Conservation (phyloP, 2,329 filamentous ascomycete genomes). For the Aspergillus texensis region DNA sequence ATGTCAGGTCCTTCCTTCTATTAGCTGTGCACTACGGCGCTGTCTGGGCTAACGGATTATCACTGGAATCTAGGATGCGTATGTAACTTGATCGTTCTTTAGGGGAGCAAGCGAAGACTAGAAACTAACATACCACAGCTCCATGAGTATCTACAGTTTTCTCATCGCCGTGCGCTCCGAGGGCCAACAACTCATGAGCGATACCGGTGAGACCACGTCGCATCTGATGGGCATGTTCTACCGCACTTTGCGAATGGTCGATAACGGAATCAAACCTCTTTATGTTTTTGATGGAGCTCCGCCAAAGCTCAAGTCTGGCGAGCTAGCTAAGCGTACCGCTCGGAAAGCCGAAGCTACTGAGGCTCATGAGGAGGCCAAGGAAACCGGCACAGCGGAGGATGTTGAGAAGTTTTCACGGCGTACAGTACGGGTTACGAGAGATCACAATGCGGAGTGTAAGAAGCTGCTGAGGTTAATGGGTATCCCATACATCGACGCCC, state of each 20-base stretch:
- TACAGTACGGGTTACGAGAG: slow-evolving; percentile 90
- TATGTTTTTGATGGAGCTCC: slow-evolving; percentile 98
- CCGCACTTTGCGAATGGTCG: slow-evolving; percentile 94
- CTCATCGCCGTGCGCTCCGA: slow-evolving; percentile 96
- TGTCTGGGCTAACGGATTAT: slow-evolving; percentile 13
- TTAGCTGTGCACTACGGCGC: neutral
- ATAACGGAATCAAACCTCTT: slow-evolving; percentile 97
- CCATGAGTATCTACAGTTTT: slow-evolving; percentile 99
- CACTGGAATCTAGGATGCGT: slow-evolving; percentile 57
- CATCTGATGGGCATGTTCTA: slow-evolving; percentile 99
- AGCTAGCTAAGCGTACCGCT: slow-evolving; percentile 93
- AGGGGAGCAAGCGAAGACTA: neutral
- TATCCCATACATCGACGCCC: slow-evolving; percentile 90
- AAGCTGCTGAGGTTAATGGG: slow-evolving; percentile 91
- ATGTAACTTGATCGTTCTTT: slow-evolving; percentile 25
- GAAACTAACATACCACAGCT: slow-evolving; percentile 54
- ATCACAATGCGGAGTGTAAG: slow-evolving; percentile 96
- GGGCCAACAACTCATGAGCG: slow-evolving; percentile 93
- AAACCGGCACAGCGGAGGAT: slow-evolving; percentile 96
- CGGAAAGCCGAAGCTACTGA: slow-evolving; percentile 92
- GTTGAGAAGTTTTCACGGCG: slow-evolving; percentile 95
- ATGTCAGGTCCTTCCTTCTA: slow-evolving; percentile 43
- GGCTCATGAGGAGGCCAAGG: slow-evolving; percentile 90
- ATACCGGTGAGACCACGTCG: slow-evolving; percentile 93
- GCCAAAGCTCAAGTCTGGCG: slow-evolving; percentile 95